Percentiles rank a stretch among this genome's conserved stretches.
phyloP scores from a whole-genome alignment of 2,329 filamentous ascomycete species.

The Alternaria triticina region DNA sequence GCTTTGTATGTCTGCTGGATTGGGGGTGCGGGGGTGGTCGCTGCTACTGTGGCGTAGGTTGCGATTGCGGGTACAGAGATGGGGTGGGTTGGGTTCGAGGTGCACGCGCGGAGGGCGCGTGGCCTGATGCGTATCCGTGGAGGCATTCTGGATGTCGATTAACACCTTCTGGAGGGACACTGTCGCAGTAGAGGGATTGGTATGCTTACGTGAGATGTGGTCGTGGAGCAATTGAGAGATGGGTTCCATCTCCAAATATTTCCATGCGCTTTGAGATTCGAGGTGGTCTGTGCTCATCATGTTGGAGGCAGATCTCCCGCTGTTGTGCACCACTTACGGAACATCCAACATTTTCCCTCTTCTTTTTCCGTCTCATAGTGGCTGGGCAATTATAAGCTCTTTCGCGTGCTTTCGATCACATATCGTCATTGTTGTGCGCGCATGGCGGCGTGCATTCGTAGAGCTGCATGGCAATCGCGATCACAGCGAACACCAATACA shows the following conservation, averaged over 20 bases:
- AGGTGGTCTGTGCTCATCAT: conserved; percentile 32
- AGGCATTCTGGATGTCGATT: conserved; percentile 37
- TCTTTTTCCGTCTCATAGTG: background rate
- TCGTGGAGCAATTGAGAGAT: conserved; percentile 31
- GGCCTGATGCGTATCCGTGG: conserved; percentile 47
- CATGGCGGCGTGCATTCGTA: conserved; percentile 39
- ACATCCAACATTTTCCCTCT: background rate
- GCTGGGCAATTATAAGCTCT: background rate
- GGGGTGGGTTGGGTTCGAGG: conserved; percentile 30
- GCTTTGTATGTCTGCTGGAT: conserved; percentile 57
- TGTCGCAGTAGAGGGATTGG: background rate
- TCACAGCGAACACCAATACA: conserved; percentile 8
- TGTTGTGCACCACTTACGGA: conserved; percentile 10
- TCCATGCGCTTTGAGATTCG: conserved; percentile 25
- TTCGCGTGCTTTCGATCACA: background rate
- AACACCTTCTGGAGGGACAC: background rate
- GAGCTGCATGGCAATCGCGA: conserved; percentile 21
- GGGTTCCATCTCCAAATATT: conserved; percentile 36
- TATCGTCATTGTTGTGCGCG: conserved; percentile 8
- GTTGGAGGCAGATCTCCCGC: conserved; percentile 17
- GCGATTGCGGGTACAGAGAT: conserved; percentile 41
- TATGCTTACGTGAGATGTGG: conserved; percentile 35
- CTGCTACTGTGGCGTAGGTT: conserved; percentile 59
- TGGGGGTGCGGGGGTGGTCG: conserved; percentile 60
- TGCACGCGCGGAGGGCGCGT: conserved; percentile 37